Evolutionary conservation across 139 green algal species (phyloP).

Genomic region (Chlamydomonas schloesseri): DNA sequence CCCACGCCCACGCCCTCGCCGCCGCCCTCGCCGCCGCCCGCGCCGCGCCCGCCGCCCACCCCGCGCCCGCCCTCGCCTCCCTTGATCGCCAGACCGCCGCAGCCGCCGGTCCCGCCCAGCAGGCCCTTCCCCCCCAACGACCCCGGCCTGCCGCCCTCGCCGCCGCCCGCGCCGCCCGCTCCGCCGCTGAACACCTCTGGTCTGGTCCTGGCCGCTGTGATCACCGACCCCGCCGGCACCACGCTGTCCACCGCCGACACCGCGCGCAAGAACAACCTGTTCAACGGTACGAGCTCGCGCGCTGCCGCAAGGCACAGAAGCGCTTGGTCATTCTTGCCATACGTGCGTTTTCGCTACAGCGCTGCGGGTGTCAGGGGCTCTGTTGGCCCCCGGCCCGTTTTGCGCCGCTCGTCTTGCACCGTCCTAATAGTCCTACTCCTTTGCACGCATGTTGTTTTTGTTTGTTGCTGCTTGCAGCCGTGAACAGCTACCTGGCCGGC

Average conservation of each 20-base stretch:
- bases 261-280: neutral
- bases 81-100: too few species aligned
- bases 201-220: neutral
- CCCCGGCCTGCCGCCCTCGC: neutral
- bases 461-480: too few species aligned
- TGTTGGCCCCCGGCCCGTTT: too few species aligned
- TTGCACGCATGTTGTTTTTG: too few species aligned
- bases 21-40: conserved; percentile 7
- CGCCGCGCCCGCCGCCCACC: neutral
- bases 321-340: neutral
- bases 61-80: neutral
- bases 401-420: too few species aligned
- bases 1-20: neutral
- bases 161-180: neutral
- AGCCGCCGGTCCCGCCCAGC: too few species aligned
- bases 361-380: neutral
- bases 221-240: neutral
- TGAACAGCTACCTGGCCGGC: neutral
- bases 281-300: neutral
- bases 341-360: neutral
- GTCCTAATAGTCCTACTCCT: too few species aligned
- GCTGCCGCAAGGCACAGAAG: neutral
- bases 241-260: neutral
- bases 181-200: neutral
- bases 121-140: neutral